Evolutionary conservation across 164 flowering plant genomes (phyloP).

Genomic region (Litsea cubeba): DNA sequence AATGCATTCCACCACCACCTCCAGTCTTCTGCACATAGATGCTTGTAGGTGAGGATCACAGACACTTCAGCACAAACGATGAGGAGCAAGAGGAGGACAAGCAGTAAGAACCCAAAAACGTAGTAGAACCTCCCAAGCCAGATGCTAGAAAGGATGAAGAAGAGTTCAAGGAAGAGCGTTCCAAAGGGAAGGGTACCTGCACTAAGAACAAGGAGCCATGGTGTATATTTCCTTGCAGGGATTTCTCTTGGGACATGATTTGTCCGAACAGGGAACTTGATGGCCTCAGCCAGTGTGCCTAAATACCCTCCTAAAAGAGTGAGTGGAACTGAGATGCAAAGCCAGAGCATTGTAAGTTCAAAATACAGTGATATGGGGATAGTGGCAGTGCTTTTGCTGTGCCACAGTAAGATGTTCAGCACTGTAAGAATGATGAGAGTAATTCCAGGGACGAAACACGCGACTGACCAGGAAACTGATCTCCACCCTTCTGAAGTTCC

Average conservation of each 20-base stretch:
- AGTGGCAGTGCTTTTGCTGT: slow-evolving; percentile 36
- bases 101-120: slow-evolving; percentile 35
- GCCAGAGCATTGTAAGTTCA: slow-evolving; percentile 31
- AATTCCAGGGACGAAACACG: slow-evolving; percentile 37
- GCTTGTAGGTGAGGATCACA: slow-evolving; percentile 38
- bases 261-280: slow-evolving; percentile 31
- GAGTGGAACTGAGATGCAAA: slow-evolving; percentile 37
- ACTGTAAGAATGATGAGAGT: slow-evolving; percentile 25
- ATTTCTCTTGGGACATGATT: slow-evolving; percentile 39
- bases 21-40: slow-evolving; percentile 40
- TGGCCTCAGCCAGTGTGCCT: slow-evolving; percentile 30
- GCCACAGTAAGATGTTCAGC: slow-evolving; percentile 33
- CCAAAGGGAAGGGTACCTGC: slow-evolving; percentile 42
- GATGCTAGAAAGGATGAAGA: slow-evolving; percentile 37
- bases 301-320: slow-evolving; percentile 37
- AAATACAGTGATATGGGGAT: slow-evolving; percentile 34
- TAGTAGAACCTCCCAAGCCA: slow-evolving; percentile 43
- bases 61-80: slow-evolving; percentile 38
- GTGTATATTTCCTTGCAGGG: slow-evolving; percentile 33
- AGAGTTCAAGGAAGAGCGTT: slow-evolving; percentile 37
- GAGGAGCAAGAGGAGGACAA: slow-evolving; percentile 32
- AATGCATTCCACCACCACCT: slow-evolving; percentile 48
- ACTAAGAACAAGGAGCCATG: slow-evolving; percentile 43
- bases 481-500: slow-evolving; percentile 37
- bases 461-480: slow-evolving; percentile 31